Base-by-base conservation (phyloP, 495 filamentous ascomycete genomes). In the Lepraria neglecta region DNA sequence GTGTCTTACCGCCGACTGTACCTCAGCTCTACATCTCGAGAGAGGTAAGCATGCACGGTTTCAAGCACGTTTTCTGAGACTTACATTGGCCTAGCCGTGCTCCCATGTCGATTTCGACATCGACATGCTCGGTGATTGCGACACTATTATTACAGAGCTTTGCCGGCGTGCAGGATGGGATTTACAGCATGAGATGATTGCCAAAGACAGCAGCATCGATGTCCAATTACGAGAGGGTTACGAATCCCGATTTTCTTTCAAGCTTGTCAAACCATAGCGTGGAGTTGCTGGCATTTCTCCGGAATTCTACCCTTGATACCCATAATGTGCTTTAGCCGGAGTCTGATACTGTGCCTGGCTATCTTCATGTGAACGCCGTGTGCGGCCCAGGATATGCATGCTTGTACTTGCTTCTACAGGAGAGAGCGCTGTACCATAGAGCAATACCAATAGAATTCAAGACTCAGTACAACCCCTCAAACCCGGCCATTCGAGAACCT, bases 11-110 rank as follows among this genome's bases (percentile, higher is more conserved):
- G 0, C 73, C 83, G 17, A 69, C 87, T 28, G 85, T 97, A 27
- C 94, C 94, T 4, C 94, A 97, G 71, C 90, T 99, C 61, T 97
- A 92, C 72, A 94, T 99, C 64, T 91, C 86, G 19, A 83, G 91
- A 57, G 91, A 88, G 51, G 84, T 86, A 76, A 66, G 81, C 75
- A 24, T 24, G 31, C 46, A 27, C 17, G 53, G 56, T 19, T 4
- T 35, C 2, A 44, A 42, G n/a, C n/a, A 12, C n/a, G 7, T 9
- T 24, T 15, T 12, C 2, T 33, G 1, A 3, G 21, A 50, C 58
- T 51, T 30, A 63, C 35, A 56, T 46, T 35, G 45, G 69, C 54
- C 33, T 63, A 89, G 78, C 88, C 89, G 28, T 89, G 96, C 30
- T 79, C 78, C 6, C 94, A 97, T 69, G 85, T 95, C 58, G 88